These are phyloP conservation scores for Ananas comosus DNA, from an alignment of 176 grass and related monocot species.

Conservation along the genomic window DNA sequence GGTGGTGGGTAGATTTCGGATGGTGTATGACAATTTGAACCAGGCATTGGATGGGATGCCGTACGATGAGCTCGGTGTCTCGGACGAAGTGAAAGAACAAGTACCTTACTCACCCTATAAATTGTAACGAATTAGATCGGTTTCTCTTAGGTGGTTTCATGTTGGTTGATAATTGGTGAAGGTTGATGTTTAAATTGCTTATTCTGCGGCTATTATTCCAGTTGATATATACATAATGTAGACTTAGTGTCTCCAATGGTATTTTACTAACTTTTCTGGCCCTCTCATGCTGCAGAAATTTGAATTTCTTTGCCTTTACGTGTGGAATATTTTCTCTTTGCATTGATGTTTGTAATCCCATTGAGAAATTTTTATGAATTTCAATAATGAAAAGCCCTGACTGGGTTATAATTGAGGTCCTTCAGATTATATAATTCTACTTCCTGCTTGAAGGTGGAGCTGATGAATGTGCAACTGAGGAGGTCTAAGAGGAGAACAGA, in stretches of 20 bases:
- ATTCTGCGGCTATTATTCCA: no score
- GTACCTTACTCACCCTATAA: constrained; percentile 16
- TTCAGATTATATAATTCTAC: neutral
- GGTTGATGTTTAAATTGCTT: neutral
- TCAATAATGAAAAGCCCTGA: neutral
- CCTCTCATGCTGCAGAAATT: no score
- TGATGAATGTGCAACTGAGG: constrained; percentile 51
- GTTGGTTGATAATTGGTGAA: neutral
- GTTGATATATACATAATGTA: no score
- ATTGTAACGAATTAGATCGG: neutral
- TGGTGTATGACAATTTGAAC: constrained; percentile 44
- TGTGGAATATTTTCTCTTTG: no score
- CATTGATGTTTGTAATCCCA: no score
- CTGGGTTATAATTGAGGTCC: neutral
- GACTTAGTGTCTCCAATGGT: no score
- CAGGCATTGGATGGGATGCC: constrained; percentile 56
- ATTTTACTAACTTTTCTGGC: no score
- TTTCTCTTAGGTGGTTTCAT: neutral
- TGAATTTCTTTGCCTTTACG: no score
- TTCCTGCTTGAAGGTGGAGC: constrained; percentile 35
- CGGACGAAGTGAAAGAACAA: constrained; percentile 69
- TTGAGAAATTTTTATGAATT: no score
- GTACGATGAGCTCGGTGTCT: constrained; percentile 34
- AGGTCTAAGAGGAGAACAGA: constrained; percentile 50
- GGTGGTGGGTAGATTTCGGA: constrained; percentile 27